Conservation (phyloP, 495 filamentous ascomycete genomes). For the Bathelium albidoporum region DNA sequence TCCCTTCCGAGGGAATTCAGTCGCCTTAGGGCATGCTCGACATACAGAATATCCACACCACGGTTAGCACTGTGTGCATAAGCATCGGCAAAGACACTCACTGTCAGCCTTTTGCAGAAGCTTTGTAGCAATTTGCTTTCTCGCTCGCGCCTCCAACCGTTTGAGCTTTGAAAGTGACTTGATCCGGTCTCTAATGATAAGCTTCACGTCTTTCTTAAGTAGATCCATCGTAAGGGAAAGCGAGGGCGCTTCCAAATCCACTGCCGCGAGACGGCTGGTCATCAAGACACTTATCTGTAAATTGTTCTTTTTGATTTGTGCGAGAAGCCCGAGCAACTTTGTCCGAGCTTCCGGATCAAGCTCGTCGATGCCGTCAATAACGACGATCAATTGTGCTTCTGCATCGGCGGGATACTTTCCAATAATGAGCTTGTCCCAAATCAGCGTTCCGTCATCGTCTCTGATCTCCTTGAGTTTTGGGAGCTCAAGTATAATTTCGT, state of each 20-base stretch:
- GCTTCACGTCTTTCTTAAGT: background rate
- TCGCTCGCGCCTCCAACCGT: background rate
- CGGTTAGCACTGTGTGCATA: background rate
- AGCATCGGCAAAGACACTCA: background rate
- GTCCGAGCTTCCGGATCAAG: background rate
- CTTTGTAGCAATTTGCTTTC: background rate
- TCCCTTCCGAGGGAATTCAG: conserved; percentile 19
- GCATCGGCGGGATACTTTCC: background rate
- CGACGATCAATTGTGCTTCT: background rate
- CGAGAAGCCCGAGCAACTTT: background rate
- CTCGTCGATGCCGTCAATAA: background rate
- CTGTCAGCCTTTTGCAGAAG: background rate
- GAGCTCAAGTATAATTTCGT: background rate
- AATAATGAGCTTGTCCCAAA: background rate
- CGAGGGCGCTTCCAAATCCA: background rate
- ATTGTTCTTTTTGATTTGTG: background rate
- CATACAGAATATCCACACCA: conserved; percentile 18
- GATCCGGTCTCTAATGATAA: background rate
- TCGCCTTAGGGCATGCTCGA: conserved; percentile 18
- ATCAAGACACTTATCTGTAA: background rate
- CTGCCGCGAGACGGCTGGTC: background rate
- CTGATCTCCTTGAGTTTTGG: background rate
- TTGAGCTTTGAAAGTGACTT: background rate
- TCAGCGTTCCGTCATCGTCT: background rate
- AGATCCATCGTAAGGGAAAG: conserved; percentile 1